A percentile compares a stretch with the other conserved stretches of the same genome.
These are phyloP conservation scores for Helianthus tuberosus DNA, from an alignment of 129 eudicot species.

Conservation along the genomic window DNA sequence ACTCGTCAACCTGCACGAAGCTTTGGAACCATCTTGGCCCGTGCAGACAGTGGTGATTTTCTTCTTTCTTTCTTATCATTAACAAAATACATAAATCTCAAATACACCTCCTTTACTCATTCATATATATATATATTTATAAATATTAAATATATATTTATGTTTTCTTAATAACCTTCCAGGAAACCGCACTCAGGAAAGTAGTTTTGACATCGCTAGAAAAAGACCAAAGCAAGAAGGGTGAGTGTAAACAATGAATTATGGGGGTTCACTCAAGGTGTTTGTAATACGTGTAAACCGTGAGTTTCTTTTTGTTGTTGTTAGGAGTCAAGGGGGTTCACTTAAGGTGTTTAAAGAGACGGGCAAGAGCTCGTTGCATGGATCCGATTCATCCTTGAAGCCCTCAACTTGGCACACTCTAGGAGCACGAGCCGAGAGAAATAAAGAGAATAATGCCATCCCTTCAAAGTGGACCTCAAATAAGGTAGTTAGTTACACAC, in stretches of 20 bases:
- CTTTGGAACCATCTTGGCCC: constrained; percentile 81
- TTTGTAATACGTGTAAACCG: neutral
- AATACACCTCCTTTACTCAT: constrained; percentile 12
- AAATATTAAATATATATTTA: neutral
- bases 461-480: constrained; percentile 91
- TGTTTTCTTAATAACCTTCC: constrained; percentile 9
- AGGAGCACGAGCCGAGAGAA: constrained; percentile 85
- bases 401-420: constrained; percentile 64
- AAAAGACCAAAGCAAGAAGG: constrained; percentile 63
- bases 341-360: constrained; percentile 64
- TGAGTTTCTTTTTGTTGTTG: constrained; percentile 8
- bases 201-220: constrained; percentile 47
- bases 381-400: constrained; percentile 44
- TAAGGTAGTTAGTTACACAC: constrained; percentile 47
- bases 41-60: constrained; percentile 53
- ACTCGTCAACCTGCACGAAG: constrained; percentile 57
- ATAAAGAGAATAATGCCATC: constrained; percentile 79
- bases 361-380: constrained; percentile 33
- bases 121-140: neutral
- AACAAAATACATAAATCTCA: neutral
- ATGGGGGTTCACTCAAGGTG: too few species aligned
- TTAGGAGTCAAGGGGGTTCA: constrained; percentile 55
- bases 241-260: constrained; percentile 52
- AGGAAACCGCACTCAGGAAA: constrained; percentile 56
- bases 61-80: constrained; percentile 4